Conservation (phyloP, 1,284 basidiomycete genomes). For the Ustilago tritici region DNA sequence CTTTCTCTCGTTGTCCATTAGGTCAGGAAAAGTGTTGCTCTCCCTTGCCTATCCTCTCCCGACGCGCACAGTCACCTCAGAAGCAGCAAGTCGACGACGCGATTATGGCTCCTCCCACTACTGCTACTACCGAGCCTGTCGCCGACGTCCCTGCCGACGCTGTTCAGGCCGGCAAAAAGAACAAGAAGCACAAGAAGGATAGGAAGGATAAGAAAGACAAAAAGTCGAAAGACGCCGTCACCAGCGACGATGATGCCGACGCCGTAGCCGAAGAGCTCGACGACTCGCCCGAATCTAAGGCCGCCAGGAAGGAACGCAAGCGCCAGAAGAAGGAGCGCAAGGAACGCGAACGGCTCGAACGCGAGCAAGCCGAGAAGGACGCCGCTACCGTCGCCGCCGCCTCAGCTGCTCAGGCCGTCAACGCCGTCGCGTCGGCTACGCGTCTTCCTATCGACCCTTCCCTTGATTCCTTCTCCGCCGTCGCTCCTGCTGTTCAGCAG, state of each 20-base stretch:
- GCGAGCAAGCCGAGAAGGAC: constrained; percentile 52
- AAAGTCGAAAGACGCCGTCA: constrained; percentile 15
- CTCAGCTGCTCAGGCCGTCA: constrained; percentile 45
- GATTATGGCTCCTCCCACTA: constrained; percentile 15
- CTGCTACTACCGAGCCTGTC: constrained; percentile 14
- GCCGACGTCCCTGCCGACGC: constrained; percentile 12
- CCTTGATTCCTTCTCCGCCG: constrained; percentile 18
- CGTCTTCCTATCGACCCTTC: constrained; percentile 49
- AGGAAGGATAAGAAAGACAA: constrained; percentile 27
- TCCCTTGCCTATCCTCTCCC: not conserved
- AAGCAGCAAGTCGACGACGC: constrained; percentile 2
- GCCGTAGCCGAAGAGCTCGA: constrained; percentile 26
- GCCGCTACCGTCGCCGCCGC: constrained; percentile 51
- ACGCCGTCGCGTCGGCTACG: constrained; percentile 40
- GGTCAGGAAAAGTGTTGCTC: not conserved
- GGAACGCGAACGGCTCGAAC: constrained; percentile 41
- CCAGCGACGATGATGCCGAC: constrained; percentile 31
- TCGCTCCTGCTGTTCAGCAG: constrained; percentile 3
- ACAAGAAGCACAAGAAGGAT: constrained; percentile 18
- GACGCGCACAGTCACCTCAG: not conserved
- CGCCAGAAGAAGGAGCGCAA: constrained; percentile 53
- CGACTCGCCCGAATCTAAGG: constrained; percentile 18
- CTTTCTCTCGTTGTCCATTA: not conserved
- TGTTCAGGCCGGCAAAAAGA: not conserved
- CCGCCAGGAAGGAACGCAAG: constrained; percentile 32